Percentiles rank a stretch among this genome's conserved stretches.
These are phyloP conservation scores for Globisporangium canariense DNA, from an alignment of 352 stramenopile genomes.

Conservation along the genomic window DNA sequence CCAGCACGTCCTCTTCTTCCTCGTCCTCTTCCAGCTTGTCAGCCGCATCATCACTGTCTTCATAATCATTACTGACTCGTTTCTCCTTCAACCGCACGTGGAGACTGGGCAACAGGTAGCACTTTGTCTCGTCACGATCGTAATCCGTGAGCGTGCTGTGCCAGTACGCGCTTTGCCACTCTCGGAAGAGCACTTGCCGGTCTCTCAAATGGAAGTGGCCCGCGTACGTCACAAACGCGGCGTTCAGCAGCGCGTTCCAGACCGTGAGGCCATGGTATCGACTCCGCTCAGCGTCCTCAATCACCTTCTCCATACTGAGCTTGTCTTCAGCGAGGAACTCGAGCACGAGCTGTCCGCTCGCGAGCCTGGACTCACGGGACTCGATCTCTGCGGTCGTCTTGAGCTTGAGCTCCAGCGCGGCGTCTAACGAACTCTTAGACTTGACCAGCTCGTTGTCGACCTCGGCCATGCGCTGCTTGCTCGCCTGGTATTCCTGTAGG, in stretches of 20 bases:
- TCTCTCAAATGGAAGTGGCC: conserved; percentile 16
- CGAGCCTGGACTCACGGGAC: conserved; percentile 22
- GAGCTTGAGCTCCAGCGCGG: conserved; percentile 24
- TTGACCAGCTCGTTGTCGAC: conserved; percentile 31
- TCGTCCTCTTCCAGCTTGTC: neutral
- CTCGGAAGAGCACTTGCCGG: conserved; percentile 19
- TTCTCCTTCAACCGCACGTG: conserved; percentile 19
- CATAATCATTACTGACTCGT: neutral
- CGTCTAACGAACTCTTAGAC: conserved; percentile 26
- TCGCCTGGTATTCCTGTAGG: conserved; percentile 66
- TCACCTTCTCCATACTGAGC: conserved; percentile 14
- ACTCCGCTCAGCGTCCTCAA: conserved; percentile 17
- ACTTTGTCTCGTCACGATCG: conserved; percentile 5
- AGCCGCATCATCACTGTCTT: neutral
- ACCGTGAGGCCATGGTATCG: conserved; percentile 25
- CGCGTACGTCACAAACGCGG: conserved; percentile 38
- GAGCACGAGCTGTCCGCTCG: conserved; percentile 32
- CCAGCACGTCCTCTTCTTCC: neutral
- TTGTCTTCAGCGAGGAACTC: conserved; percentile 40
- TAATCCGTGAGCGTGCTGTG: neutral
- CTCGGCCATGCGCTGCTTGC: conserved; percentile 52
- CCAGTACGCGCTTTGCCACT: conserved; percentile 18
- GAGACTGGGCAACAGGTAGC: conserved; percentile 22
- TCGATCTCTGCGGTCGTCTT: conserved; percentile 37
- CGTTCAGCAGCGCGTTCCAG: conserved; percentile 57